These are phyloP conservation scores for Blastobotrys arbuscula DNA, from an alignment of 1,139 yeast species.

Conservation along the genomic window DNA sequence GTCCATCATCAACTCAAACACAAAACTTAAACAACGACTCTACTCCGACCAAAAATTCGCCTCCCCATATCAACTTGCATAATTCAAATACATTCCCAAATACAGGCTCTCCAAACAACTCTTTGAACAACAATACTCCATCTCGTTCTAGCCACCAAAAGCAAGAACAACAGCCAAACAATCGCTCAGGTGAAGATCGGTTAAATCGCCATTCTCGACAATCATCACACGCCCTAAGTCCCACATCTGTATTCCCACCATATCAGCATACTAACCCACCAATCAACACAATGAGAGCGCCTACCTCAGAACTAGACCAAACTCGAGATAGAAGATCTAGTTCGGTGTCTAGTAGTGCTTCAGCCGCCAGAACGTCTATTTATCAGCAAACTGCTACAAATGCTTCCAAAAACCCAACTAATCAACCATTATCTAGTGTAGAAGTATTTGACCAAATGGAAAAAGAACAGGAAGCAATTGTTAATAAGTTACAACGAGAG, in stretches of 20 bases:
- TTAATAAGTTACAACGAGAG: conserved; percentile 35
- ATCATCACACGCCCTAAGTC: conserved; percentile 11
- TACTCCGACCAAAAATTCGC: neutral
- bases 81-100: no score
- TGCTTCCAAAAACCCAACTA: conserved; percentile 1
- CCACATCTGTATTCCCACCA: conserved; percentile 8
- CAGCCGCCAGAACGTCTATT: conserved; percentile 12
- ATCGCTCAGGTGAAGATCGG: neutral
- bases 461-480: conserved; percentile 37
- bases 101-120: no score
- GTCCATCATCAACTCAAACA: neutral
- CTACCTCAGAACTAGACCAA: conserved; percentile 2
- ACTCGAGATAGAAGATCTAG: conserved; percentile 14
- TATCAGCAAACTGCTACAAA: conserved; percentile 1
- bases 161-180: neutral
- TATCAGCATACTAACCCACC: neutral
- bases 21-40: neutral
- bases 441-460: conserved; percentile 31
- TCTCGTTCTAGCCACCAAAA: neutral
- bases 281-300: neutral
- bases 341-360: conserved; percentile 15
- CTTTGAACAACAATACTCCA: neutral
- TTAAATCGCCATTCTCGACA: conserved; percentile 7
- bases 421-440: conserved; percentile 15
- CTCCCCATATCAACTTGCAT: neutral